A percentile compares a stretch with the other conserved stretches of the same genome.
These are phyloP conservation scores for Annulohypoxylon moriforme DNA, from an alignment of 495 filamentous ascomycete genomes.

Conservation along the genomic window DNA sequence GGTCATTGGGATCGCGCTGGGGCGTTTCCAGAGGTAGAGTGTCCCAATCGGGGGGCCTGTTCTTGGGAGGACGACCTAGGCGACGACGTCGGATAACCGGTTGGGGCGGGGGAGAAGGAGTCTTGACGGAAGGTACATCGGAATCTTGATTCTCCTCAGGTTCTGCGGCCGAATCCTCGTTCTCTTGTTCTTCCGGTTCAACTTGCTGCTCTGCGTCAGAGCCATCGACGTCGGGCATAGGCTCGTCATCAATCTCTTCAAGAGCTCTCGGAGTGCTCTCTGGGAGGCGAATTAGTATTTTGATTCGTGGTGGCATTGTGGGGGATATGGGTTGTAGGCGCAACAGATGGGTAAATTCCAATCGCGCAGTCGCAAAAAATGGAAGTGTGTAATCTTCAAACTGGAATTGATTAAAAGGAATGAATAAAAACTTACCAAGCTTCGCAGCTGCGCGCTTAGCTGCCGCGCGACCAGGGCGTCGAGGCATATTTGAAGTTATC, in stretches of 20 bases:
- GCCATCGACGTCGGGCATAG: constrained; percentile 62
- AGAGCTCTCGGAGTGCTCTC: constrained; percentile 63
- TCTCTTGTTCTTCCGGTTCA: constrained; percentile 50
- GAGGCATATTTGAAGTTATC: constrained; percentile 41
- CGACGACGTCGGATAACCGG: constrained; percentile 76
- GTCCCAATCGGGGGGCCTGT: constrained; percentile 80
- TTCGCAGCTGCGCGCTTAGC: constrained; percentile 59
- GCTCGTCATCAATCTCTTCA: constrained; percentile 61
- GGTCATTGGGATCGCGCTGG: constrained; percentile 63
- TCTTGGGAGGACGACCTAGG: constrained; percentile 87
- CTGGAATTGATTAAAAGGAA: constrained; percentile 4
- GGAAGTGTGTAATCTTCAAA: background rate
- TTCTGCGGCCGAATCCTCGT: constrained; percentile 50
- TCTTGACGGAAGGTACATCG: constrained; percentile 52
- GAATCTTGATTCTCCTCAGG: constrained; percentile 52
- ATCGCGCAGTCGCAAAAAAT: background rate
- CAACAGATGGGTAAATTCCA: background rate
- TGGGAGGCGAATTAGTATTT: constrained; percentile 35
- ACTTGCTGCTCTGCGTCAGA: constrained; percentile 54
- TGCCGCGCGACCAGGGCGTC: constrained; percentile 58
- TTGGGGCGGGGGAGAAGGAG: constrained; percentile 67
- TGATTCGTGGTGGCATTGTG: background rate
- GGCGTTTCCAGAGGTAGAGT: constrained; percentile 66
- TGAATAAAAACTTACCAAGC: constrained; percentile 52
- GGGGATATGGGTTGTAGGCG: background rate